Conservation (phyloP, 371 early-diverging fungal genomes). For the Gilbertella persicaria region DNA sequence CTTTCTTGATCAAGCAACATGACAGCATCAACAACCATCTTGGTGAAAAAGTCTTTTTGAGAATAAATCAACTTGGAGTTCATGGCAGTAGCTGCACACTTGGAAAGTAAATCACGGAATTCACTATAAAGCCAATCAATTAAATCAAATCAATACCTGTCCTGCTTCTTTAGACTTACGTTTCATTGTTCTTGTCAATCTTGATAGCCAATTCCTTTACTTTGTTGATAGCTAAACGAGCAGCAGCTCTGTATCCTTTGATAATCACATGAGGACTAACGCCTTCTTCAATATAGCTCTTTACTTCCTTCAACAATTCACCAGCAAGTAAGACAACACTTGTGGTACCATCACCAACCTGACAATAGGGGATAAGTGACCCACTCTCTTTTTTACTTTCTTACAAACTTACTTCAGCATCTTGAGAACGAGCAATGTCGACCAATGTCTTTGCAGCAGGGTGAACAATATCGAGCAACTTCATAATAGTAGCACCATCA, state of each 20-base stretch:
- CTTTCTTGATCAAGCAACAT: slow-evolving; percentile 90
- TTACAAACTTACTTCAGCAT: slow-evolving; percentile 87
- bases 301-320: slow-evolving; percentile 95
- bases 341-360: slow-evolving; percentile 99
- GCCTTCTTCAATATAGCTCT: slow-evolving; percentile 94
- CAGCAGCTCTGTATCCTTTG: slow-evolving; percentile 91
- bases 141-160: neutral
- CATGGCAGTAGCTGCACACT: slow-evolving; percentile 98
- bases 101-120: slow-evolving; percentile 90
- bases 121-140: slow-evolving; percentile 54
- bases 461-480: slow-evolving; percentile 97
- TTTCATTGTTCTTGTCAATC: slow-evolving; percentile 74
- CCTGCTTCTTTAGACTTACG: slow-evolving; percentile 45
- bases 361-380: neutral
- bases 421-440: slow-evolving; percentile 98
- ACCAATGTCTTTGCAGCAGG: slow-evolving; percentile 99
- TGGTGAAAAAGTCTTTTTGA: slow-evolving; percentile 97
- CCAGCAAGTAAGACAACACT: slow-evolving; percentile 98
- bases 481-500: slow-evolving; percentile 99
- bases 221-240: slow-evolving; percentile 81
- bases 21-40: slow-evolving; percentile 99
- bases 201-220: slow-evolving; percentile 84
- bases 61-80: slow-evolving; percentile 98
- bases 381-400: slow-evolving; percentile 1
- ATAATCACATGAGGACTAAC: slow-evolving; percentile 95